Evolutionary conservation across 805 yeast genomes (phyloP).

Genomic region (Candida maesae): DNA sequence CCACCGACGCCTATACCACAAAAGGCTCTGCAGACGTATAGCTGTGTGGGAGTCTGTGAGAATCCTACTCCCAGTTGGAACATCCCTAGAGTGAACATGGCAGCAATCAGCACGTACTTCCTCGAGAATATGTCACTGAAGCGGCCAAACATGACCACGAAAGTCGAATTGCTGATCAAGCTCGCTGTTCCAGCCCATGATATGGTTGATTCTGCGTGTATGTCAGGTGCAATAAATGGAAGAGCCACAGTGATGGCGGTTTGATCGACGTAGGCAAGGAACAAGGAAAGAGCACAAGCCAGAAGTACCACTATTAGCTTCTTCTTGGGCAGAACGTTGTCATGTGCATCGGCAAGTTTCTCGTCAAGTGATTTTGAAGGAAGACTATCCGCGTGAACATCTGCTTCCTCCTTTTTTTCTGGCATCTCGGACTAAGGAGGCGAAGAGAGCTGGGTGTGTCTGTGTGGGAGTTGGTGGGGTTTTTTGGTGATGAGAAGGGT

Average conservation of each 20-base stretch:
- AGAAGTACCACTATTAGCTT: conserved; percentile 13
- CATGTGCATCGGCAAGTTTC: conserved; percentile 21
- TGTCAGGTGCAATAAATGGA: conserved; percentile 43
- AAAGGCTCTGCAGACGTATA: conserved; percentile 50
- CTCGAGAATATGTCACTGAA: conserved; percentile 56
- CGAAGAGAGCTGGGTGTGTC: too few relatives aligned
- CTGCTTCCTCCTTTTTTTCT: too few relatives aligned
- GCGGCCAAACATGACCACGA: conserved; percentile 52
- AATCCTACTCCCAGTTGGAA: conserved; percentile 51
- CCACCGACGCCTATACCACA: conserved; percentile 59
- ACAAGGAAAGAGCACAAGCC: conserved; percentile 18
- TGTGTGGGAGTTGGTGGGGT: too few relatives aligned
- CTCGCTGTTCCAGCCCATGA: conserved; percentile 60
- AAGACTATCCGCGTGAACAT: too few relatives aligned
- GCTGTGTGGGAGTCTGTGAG: conserved; percentile 44
- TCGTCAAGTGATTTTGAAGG: conserved; percentile 11
- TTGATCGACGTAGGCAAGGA: conserved; percentile 20
- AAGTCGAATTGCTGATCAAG: conserved; percentile 48
- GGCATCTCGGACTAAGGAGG: too few relatives aligned
- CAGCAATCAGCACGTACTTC: conserved; percentile 40
- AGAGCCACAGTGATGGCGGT: conserved; percentile 20
- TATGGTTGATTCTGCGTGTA: conserved; percentile 46
- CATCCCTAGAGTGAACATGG: conserved; percentile 37
- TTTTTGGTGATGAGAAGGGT: too few relatives aligned
- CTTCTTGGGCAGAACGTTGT: conserved; percentile 8